Conservation (phyloP, 805 yeast genomes). For the Starmerella bombicola region DNA sequence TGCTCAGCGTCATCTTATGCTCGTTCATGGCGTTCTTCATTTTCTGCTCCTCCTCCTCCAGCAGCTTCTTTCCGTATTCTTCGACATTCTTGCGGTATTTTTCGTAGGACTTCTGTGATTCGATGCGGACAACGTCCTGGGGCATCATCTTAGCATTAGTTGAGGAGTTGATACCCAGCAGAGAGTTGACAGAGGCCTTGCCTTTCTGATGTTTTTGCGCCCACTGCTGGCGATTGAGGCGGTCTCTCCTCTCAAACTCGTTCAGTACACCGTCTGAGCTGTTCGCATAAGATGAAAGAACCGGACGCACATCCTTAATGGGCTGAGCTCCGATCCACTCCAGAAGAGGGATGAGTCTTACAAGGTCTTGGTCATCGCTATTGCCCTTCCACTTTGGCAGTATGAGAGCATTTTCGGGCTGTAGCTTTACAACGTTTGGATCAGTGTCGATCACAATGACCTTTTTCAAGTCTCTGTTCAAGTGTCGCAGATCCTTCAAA, state of each 20-base stretch:
- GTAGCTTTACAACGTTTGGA: conserved; percentile 57
- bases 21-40: conserved; percentile 67
- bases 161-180: conserved; percentile 49
- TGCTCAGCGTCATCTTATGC: conserved; percentile 73
- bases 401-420: conserved; percentile 90
- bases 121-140: conserved; percentile 76
- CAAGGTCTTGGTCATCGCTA: conserved; percentile 61
- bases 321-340: conserved; percentile 88
- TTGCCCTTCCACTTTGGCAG: conserved; percentile 77
- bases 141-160: conserved; percentile 54
- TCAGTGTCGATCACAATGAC: conserved; percentile 69
- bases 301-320: conserved; percentile 79
- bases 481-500: conserved; percentile 75
- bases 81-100: conserved; percentile 69
- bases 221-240: conserved; percentile 45
- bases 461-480: conserved; percentile 83
- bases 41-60: conserved; percentile 38
- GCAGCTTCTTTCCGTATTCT: conserved; percentile 53
- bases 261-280: conserved; percentile 49
- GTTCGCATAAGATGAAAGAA: conserved; percentile 59
- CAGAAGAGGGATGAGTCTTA: conserved; percentile 77
- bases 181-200: conserved; percentile 36
- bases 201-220: conserved; percentile 30
- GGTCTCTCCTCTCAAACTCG: conserved; percentile 73
- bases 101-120: conserved; percentile 80